phyloP scores from a whole-genome alignment of 1,284 basidiomycete genomes.

The Macrocystidia cucumis region DNA sequence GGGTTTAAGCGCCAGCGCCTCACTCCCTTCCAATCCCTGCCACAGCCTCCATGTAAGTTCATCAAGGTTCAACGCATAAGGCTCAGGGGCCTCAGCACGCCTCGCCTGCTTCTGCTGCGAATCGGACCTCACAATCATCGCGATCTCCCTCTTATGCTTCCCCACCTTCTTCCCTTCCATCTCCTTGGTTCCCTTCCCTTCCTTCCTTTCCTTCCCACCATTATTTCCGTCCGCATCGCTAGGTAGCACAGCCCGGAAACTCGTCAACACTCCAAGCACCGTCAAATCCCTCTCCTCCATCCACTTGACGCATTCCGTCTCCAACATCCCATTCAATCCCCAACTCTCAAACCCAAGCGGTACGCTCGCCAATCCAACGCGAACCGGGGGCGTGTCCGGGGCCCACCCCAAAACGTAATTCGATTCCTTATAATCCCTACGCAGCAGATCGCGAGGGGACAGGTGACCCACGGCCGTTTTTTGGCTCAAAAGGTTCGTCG shows the following conservation, averaged over 20 bases:
- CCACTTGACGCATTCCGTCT: slow-evolving; percentile 47
- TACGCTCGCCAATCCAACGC: slow-evolving; percentile 71
- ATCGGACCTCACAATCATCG: too few species aligned
- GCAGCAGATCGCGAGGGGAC: slow-evolving; percentile 68
- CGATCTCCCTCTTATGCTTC: slow-evolving; percentile 2
- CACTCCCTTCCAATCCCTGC: slow-evolving; percentile 51
- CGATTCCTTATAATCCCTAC: slow-evolving; percentile 93
- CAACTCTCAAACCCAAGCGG: slow-evolving; percentile 58
- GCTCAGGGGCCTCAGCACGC: slow-evolving; percentile 2
- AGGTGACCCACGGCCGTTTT: slow-evolving; percentile 72
- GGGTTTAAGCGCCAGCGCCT: too few species aligned
- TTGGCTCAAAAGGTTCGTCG: slow-evolving; percentile 41
- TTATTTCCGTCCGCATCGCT: slow-evolving; percentile 28
- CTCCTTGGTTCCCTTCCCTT: slow-evolving; percentile 65
- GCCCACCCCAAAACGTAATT: slow-evolving; percentile 34
- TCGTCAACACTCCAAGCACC: slow-evolving; percentile 74
- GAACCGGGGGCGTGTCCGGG: slow-evolving; percentile 25
- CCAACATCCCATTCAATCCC: slow-evolving; percentile 35
- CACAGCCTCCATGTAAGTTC: slow-evolving; percentile 34
- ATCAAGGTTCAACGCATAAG: slow-evolving; percentile 15
- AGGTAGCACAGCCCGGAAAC: too few species aligned
- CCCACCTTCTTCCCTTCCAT: slow-evolving; percentile 38
- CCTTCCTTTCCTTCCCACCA: slow-evolving; percentile 36
- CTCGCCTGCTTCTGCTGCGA: too few species aligned
- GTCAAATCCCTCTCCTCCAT: slow-evolving; percentile 59